Percentiles rank a stretch among this genome's conserved stretches.
Conservation (phyloP, 495 filamentous ascomycete species). For the Penicilliopsis zonata region DNA sequence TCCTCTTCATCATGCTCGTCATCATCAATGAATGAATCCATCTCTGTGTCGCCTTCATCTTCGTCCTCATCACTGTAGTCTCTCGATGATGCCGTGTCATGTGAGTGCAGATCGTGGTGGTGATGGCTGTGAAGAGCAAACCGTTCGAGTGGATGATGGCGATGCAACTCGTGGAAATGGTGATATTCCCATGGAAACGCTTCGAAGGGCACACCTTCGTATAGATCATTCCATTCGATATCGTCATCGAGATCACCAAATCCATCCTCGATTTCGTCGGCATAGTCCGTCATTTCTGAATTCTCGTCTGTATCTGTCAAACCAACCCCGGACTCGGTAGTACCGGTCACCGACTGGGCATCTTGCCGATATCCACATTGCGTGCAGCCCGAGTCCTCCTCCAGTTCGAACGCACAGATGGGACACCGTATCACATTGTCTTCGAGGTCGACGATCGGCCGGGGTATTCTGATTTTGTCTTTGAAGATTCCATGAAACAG, state of each 20-base stretch:
- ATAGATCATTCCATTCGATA: constrained; percentile 9
- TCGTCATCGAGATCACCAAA: constrained; percentile 18
- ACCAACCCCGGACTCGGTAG: constrained; percentile 11
- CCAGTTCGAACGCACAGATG: constrained; percentile 51
- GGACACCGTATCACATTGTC: constrained; percentile 57
- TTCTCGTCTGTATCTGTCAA: constrained; percentile 18
- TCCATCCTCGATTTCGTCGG: constrained; percentile 26
- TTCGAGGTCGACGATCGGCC: constrained; percentile 41
- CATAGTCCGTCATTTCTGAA: constrained; percentile 20
- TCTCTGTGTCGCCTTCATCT: constrained; percentile 10
- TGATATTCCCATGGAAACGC: constrained; percentile 4
- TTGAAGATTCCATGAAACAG: constrained; percentile 57
- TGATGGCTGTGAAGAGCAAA: neutral
- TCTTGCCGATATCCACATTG: constrained; percentile 41
- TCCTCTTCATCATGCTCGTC: constrained; percentile 10
- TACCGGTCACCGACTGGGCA: constrained; percentile 19
- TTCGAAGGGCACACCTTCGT: constrained; percentile 8
- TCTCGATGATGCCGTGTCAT: constrained; percentile 1
- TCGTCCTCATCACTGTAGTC: constrained; percentile 16
- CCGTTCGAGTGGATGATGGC: neutral
- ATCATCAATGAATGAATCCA: constrained; percentile 9
- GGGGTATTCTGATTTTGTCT: constrained; percentile 8
- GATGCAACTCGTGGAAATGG: constrained; percentile 2
- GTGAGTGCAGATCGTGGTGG: neutral
- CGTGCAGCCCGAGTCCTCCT: constrained; percentile 39